These are phyloP conservation scores for Dendrostoma leiphaemia DNA, from an alignment of 2,329 filamentous ascomycete species.

Conservation along the genomic window DNA sequence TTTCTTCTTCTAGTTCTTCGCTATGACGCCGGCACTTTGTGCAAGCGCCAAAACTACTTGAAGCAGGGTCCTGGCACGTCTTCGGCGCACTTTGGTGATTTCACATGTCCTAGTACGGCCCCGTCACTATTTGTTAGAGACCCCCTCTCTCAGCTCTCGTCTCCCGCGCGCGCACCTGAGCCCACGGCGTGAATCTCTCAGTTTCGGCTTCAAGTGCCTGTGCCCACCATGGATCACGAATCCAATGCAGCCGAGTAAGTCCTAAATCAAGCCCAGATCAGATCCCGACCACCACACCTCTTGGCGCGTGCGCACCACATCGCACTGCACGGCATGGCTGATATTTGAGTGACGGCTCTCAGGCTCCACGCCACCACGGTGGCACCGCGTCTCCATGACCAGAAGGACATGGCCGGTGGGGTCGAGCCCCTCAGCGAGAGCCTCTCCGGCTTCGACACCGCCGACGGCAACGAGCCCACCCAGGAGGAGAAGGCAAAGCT, in stretches of 20 bases:
- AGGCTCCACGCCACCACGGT: slow-evolving; percentile 14
- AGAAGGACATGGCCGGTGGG: slow-evolving; percentile 17
- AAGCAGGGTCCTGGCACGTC: not conserved
- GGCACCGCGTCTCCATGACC: slow-evolving; percentile 9
- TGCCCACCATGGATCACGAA: slow-evolving; percentile 14
- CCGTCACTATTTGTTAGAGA: not conserved
- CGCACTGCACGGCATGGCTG: too few species aligned
- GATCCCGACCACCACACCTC: too few species aligned
- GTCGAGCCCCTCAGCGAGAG: slow-evolving; percentile 2
- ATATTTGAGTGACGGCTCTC: too few species aligned
- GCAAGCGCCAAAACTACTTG: not conserved
- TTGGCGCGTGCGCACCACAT: too few species aligned
- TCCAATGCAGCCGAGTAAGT: slow-evolving; percentile 16
- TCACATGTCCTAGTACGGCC: not conserved
- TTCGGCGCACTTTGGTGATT: not conserved
- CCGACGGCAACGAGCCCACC: slow-evolving; percentile 15
- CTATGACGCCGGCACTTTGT: not conserved
- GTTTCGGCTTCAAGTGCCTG: too few species aligned
- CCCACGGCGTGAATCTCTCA: not conserved
- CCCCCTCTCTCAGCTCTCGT: too few species aligned
- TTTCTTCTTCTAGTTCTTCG: not conserved
- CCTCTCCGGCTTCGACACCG: not conserved
- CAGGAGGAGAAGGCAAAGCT: slow-evolving; percentile 14
- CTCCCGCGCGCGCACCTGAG: too few species aligned
- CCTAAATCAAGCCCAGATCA: not conserved